Percentiles rank a stretch among this genome's conserved stretches.
phyloP scores from a whole-genome alignment of 176 grass and related monocot species.

The Sorghum bicolor region DNA sequence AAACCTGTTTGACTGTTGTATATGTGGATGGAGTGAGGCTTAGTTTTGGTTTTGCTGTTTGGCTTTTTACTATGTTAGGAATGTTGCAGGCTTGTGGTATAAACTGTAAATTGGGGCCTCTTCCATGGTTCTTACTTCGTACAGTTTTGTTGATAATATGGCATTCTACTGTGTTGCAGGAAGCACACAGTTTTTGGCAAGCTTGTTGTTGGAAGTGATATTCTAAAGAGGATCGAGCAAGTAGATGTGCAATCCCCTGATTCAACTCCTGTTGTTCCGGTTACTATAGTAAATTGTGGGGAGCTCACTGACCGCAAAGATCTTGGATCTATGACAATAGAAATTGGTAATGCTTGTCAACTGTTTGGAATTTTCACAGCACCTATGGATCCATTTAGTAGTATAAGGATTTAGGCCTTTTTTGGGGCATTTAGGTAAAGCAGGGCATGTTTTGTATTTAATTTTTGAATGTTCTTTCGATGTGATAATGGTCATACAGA shows the following conservation, averaged over 20 bases:
- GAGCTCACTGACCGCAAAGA: constrained; percentile 57
- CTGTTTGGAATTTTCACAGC: neutral
- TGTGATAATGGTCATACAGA: constrained; percentile 35
- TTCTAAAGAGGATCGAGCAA: constrained; percentile 82
- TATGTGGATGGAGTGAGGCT: neutral
- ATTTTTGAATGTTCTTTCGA: neutral
- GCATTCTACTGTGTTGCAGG: constrained; percentile 44
- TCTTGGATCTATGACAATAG: constrained; percentile 16
- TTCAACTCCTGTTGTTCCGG: constrained; percentile 53
- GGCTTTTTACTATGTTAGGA: neutral
- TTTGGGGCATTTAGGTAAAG: neutral
- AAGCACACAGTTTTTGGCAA: constrained; percentile 97
- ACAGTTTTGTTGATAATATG: constrained; percentile 20
- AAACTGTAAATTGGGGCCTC: neutral
- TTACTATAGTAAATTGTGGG: constrained; percentile 84
- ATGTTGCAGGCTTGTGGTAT: neutral
- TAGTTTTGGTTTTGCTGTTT: neutral
- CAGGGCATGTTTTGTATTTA: neutral
- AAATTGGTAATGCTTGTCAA: constrained; percentile 42
- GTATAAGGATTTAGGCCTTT: neutral
- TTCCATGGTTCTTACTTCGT: neutral
- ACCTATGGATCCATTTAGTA: neutral
- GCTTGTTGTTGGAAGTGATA: constrained; percentile 75
- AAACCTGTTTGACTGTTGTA: neutral
- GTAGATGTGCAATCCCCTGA: constrained; percentile 58